phyloP scores from a whole-genome alignment of 768 basidiomycete species.

The Pleurotus sapidus region DNA sequence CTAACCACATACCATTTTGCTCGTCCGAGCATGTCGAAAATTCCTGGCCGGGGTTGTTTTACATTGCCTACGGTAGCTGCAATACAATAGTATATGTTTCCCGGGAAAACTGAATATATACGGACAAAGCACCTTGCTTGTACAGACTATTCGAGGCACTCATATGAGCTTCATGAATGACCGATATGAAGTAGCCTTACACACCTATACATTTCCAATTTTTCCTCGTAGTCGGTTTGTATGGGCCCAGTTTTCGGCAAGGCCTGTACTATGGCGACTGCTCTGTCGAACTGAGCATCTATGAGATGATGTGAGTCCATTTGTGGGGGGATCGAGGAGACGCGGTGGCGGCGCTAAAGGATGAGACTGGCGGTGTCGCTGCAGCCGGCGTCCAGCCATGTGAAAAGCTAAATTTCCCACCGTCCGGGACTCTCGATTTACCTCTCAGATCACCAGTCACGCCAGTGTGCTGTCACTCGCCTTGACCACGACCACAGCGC shows the following conservation, averaged over 20 bases:
- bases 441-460: not conserved
- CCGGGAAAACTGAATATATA: slow-evolving; percentile 1
- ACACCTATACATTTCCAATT: slow-evolving; percentile 89
- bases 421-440: not conserved
- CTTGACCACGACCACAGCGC: not conserved
- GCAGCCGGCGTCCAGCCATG: not conserved
- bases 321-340: not conserved
- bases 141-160: slow-evolving; percentile 45
- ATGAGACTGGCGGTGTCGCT: not conserved
- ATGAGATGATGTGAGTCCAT: slow-evolving; percentile 71
- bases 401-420: not conserved
- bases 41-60: slow-evolving; percentile 69
- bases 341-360: not conserved
- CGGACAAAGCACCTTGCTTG: slow-evolving; percentile 72
- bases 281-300: slow-evolving; percentile 86
- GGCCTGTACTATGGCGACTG: slow-evolving; percentile 91
- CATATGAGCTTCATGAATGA: not conserved
- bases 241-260: slow-evolving; percentile 93
- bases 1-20: slow-evolving; percentile 79
- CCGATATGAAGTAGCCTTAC: slow-evolving; percentile 13
- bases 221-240: slow-evolving; percentile 95
- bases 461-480: not conserved
- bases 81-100: slow-evolving; percentile 10
- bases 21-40: slow-evolving; percentile 88
- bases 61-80: slow-evolving; percentile 91